Base-by-base conservation (phyloP, 1,284 basidiomycete genomes). In the Malassezia furfur region DNA sequence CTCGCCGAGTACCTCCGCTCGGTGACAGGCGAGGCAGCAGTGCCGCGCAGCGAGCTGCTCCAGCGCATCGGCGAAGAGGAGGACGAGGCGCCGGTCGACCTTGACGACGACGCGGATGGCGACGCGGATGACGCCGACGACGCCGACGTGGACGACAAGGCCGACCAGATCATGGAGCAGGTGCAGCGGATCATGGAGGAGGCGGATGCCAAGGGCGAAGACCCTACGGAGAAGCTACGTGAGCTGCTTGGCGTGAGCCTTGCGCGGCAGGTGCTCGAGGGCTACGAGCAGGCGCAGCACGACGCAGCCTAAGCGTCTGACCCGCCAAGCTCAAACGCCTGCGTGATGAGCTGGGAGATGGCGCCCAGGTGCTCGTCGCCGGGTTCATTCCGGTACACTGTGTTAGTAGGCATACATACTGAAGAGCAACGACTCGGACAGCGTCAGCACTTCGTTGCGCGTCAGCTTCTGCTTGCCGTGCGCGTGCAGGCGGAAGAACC, bases 361-460 rank as follows among this genome's bases (percentile, higher is more conserved):
- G 70, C 65, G 12, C 70, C 94, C 38, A 99, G 81, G 72, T 96
- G 96, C 7, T 90, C 88, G 75, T 99, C 94, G 10, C 94, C 93
- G 14, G 91, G 82, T 77, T 99, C 94, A 75, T 86, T 91, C 25
- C 94, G 85, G 83, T 98, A 99, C 67, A 98, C 61, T 94, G 77
- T 5, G 93, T 88, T 91, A 68, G 36, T 50, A 15, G n/a, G 15
- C 10, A 47, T 10, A 74, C 85, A 73, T 50, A 91, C 89, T 76
- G 54, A 70, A 74, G 15, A 98, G 78, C 50, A 98, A 81, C 15
- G 89, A 88, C 76, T 96, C 91, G 3, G 91, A 96, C 37, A 98
- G 78, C 48, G 80, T 78, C 63, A 99, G 78, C 30, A 96, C 88
- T 75, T 98, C 93, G 68, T 96, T 91, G 76, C 93, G 96, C 2